Base-by-base conservation (phyloP, 257 asterid species). In the Lavandula angustifolia region DNA sequence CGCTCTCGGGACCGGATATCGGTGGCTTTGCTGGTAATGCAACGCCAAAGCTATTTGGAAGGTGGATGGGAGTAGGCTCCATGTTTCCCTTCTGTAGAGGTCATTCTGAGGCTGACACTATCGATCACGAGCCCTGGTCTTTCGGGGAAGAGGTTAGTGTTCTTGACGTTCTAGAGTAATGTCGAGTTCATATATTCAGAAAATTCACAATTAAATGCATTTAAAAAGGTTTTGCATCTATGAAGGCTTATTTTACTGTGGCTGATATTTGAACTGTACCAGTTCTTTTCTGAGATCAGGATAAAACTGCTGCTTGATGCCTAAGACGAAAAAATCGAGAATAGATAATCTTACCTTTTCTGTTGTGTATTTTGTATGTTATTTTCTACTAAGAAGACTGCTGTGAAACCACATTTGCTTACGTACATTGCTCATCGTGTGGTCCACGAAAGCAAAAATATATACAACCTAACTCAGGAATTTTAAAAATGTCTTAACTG, bases 11-110 rank as follows among this genome's bases (percentile, higher is more conserved):
- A 67, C 99, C 99, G 17, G 99, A 92, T 83, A 87, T 92, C 60
- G 97, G 99, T 64, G 99, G 99, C 33, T 92, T 92, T 79, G 95
- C 95, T 70, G 99, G 96, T 53, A 84, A 89, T 75, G 97, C 99
- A 34, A 87, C 97, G 9, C 95, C 96, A 8, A 88, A 81, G 74
- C 87, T 94, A 79, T 94, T 90, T 74, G 99, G 96, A 60, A 85
- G 95, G 85, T 94, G 99, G 99, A 85, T 94, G 96, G 99, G 97
- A 58, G 73, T 94, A 42, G 97, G 94, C 31, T 63, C 99, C 59
- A 59, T 94, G 90, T 90, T 94, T 78, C 99, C 99, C 43, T 94
- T 94, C 72, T 90, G 92, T 64, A 97, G 97, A 66, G 99, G 94
- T 8, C 99, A 94, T 78, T 94, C 99, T 61, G 97, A 90, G 74